Evolutionary conservation across 2,329 filamentous ascomycete species (phyloP), one percentile per base, ranked within the genome.

Genomic region (Chaetomium sp.): DNA sequence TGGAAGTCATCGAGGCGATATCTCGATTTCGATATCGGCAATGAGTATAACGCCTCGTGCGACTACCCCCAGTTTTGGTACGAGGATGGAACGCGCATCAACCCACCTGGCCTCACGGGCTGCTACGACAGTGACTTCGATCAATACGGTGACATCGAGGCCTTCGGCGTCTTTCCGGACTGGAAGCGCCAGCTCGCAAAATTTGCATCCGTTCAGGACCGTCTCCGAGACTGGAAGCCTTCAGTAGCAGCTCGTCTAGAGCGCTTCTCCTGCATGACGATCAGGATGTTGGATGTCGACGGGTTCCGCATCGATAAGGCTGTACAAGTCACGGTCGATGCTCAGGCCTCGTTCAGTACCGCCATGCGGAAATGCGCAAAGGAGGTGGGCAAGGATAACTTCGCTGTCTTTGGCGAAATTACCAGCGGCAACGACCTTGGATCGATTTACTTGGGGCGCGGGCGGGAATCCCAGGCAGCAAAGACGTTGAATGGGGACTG

Each of bases 291-390:
- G n/a, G 87, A 89, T 70, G 83, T 90, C 62, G 87, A 90, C 70
- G 87, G 86, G 0, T 88, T 86, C 71, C 83, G 87, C 61, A 87
- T 87, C 74, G 87, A 90, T 75, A 90, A 90, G 74, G 87, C 85
- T 1, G 83, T 85, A 19, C 86, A 88, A 70, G 82, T 85, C 13
- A 88, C 87, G 0, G 81, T 88, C 6, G 87, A 89, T 71, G 81
- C 85, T 1, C 79, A 87, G 64, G 85, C 80, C 6, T 80, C 84
- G 53, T 88, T 85, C 72, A 85, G 84, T 25, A 76, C 79, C 25
- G 79, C 81, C 9, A 83, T 87, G 71, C 79, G 87, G 42, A 76
- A 82, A 49, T 89, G 87, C 72, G 87, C 87, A 12, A 73, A 76
- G 7, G 73, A 75, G n/a, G 76, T 83, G 45, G 84, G 84, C 49